phyloP scores from a whole-genome alignment of 345 rosid species.

The Lepidium africanum region DNA sequence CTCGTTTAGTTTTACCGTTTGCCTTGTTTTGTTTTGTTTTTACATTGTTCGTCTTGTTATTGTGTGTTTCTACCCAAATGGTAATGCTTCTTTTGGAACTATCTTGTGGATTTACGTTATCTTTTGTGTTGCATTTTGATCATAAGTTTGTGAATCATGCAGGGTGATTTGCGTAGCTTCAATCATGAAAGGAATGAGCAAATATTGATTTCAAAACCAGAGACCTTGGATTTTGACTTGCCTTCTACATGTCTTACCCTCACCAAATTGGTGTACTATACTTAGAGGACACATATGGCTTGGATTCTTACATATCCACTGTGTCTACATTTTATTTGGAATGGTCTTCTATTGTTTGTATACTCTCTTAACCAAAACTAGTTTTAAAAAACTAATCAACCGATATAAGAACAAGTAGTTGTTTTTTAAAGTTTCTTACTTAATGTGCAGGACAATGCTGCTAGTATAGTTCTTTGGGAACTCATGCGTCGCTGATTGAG shows the following conservation, averaged over 20 bases:
- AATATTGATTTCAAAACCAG: constrained; percentile 46
- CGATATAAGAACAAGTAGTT: no score
- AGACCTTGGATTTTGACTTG: constrained; percentile 47
- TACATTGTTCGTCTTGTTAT: no score
- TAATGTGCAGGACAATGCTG: no score
- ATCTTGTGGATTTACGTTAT: not conserved
- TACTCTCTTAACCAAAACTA: no score
- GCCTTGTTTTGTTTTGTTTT: no score
- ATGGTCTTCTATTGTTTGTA: no score
- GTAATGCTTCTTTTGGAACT: not conserved
- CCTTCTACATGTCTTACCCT: constrained; percentile 32
- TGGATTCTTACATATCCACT: not conserved
- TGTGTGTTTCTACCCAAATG: constrained; percentile 1
- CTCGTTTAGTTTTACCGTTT: no score
- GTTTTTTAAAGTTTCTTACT: no score
- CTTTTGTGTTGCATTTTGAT: not conserved
- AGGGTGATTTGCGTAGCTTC: constrained; percentile 33
- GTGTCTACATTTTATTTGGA: not conserved
- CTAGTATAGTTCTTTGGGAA: no score
- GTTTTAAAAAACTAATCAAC: no score
- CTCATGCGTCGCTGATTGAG: no score
- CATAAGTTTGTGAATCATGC: not conserved
- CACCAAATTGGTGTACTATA: constrained; percentile 37
- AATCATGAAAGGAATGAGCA: constrained; percentile 14
- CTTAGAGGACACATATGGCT: not conserved